Base-by-base conservation (phyloP, 768 basidiomycete genomes). In the Agrocybe praecox region DNA sequence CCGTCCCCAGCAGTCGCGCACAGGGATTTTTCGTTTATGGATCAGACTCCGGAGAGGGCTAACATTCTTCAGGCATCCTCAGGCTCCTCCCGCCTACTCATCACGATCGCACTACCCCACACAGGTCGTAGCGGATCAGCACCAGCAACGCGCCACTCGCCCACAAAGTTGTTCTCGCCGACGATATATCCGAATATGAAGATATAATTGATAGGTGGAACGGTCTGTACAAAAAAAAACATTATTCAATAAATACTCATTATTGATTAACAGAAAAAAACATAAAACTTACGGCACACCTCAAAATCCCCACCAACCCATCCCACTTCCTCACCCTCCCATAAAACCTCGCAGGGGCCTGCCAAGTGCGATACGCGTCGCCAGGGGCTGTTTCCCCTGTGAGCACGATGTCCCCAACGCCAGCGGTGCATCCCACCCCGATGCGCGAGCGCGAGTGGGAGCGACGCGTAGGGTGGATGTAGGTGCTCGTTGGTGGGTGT, bases 141-240 rank as follows among this genome's bases (percentile, higher is more conserved):
- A 52, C 66, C 68, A 36, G 78, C 80, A 62, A 75, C 73, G 46
- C 90, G 77, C 90, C 90, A 91, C 55, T 84, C 86, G 5, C 90
- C 90, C 15, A 89, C 87, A 58, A 91, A 81, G 55, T 80, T 88
- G 55, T 80, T 71, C 9, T 80, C 82, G 0, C 83, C 88, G 6
- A 87, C 79, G 46, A 92, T 59, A 65, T 90, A 92, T 6, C 90
- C 90, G 29, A 84, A 88, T 61, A 91, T 86, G 42, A 91, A 76
- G 64, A 74, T 64, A 33, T 72, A 67, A 32, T 71, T 76, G 23
- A 62, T 59, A 18, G 53, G 52, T 32, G 48, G 21, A 29, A 34
- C 21, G 24, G 46, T 44, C 44, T 21, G 15, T 29, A 32, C 22
- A 22, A 22, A 23, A 49, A 54, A 18, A 33, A 47, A 60, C 26